phyloP scores from a whole-genome alignment of 2,329 filamentous ascomycete genomes.

The Fusarium brachygibbosum region DNA sequence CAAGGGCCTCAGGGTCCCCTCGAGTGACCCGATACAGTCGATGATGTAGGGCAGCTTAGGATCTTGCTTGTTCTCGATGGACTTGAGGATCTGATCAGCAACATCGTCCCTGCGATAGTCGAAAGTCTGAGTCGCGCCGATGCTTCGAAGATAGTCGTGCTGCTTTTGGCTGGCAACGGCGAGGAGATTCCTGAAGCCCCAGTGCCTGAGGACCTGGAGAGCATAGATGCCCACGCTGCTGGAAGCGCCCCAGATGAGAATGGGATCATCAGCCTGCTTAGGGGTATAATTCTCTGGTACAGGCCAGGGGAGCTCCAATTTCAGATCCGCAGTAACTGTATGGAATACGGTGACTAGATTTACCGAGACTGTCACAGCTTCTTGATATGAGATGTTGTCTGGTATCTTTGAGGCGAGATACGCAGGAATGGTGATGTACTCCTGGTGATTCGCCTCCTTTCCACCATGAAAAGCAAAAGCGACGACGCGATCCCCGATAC shows the following conservation, averaged over 20 bases:
- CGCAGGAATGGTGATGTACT: slow-evolving; percentile 65
- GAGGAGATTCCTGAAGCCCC: slow-evolving; percentile 65
- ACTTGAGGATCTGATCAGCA: slow-evolving; percentile 53
- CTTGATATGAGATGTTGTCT: slow-evolving; percentile 55
- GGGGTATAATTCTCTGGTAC: slow-evolving; percentile 59
- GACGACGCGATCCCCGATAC: slow-evolving; percentile 68
- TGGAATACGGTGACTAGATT: slow-evolving; percentile 73
- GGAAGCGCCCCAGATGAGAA: slow-evolving; percentile 66
- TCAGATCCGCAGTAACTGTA: slow-evolving; percentile 63
- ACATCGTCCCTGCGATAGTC: slow-evolving; percentile 60
- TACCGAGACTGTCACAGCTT: slow-evolving; percentile 67
- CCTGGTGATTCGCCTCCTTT: slow-evolving; percentile 67
- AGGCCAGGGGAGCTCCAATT: slow-evolving; percentile 69
- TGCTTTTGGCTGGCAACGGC: slow-evolving; percentile 62
- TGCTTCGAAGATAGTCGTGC: slow-evolving; percentile 57
- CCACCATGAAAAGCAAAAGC: slow-evolving; percentile 64
- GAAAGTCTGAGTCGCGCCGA: slow-evolving; percentile 63
- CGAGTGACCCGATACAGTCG: slow-evolving; percentile 68
- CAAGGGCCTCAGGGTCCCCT: slow-evolving; percentile 63
- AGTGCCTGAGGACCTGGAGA: slow-evolving; percentile 65
- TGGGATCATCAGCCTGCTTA: slow-evolving; percentile 53
- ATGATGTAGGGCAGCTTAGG: slow-evolving; percentile 61
- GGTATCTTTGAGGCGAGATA: slow-evolving; percentile 64
- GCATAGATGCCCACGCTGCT: slow-evolving; percentile 66
- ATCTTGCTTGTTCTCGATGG: slow-evolving; percentile 18